phyloP scores from a whole-genome alignment of 305 asterid genomes.

The Rubia tinctorum region DNA sequence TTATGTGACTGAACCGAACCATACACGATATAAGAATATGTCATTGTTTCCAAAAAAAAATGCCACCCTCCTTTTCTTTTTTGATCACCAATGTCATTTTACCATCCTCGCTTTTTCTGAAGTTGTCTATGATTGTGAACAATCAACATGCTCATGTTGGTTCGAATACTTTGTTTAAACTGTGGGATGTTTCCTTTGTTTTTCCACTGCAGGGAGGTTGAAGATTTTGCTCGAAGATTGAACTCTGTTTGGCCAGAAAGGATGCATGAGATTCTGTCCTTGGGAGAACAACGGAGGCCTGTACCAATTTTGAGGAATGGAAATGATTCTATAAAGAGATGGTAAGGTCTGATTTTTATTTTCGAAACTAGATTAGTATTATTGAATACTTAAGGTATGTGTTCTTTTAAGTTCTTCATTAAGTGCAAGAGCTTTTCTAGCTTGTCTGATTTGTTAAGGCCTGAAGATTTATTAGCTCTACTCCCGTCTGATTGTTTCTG shows the following conservation, averaged over 20 bases:
- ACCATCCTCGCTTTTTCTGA: background rate
- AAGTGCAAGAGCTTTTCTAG: background rate
- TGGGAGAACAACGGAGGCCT: conserved; percentile 36
- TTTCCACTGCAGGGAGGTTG: conserved; percentile 40
- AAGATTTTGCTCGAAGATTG: conserved; percentile 51
- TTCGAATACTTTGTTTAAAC: background rate
- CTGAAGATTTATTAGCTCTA: background rate
- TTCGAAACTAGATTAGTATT: background rate
- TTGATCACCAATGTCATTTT: background rate
- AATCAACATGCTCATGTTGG: background rate
- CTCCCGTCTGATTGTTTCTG: too few relatives aligned
- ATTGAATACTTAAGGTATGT: background rate
- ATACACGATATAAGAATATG: background rate
- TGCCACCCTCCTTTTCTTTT: background rate
- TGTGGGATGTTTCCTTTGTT: background rate
- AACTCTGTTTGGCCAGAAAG: conserved; percentile 51
- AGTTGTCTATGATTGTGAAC: background rate
- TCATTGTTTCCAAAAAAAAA: background rate
- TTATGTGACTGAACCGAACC: background rate
- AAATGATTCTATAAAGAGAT: conserved; percentile 30
- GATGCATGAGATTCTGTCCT: conserved; percentile 39
- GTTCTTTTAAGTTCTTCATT: background rate
- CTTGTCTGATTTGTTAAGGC: background rate
- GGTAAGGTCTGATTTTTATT: conserved; percentile 29
- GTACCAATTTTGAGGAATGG: conserved; percentile 28